Evolutionary conservation across 2,329 filamentous ascomycete species (phyloP).

Genomic region (Botryotinia narcissicola): DNA sequence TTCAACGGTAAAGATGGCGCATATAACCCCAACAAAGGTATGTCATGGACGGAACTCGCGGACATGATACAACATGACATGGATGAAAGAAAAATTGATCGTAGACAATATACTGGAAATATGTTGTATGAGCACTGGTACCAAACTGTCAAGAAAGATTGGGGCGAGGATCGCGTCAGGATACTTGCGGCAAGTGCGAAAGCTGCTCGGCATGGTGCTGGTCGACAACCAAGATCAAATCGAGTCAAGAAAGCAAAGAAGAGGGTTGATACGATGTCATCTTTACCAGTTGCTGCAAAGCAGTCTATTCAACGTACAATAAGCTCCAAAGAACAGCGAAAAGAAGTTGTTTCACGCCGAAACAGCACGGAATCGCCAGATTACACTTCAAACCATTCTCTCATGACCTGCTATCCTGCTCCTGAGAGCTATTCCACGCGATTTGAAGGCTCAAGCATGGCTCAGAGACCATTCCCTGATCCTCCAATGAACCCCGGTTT

Average conservation of each 20-base stretch:
- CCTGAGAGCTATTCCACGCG: background rate
- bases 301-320: background rate
- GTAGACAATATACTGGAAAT: constrained; percentile 13
- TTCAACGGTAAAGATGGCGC: constrained; percentile 11
- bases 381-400: background rate
- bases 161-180: background rate
- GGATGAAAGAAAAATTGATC: background rate
- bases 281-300: accelerated
- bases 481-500: background rate
- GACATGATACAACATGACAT: constrained; percentile 21
- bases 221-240: background rate
- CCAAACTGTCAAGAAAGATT: constrained; percentile 19
- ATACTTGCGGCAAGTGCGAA: background rate
- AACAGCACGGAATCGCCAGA: background rate
- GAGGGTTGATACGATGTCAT: too few species aligned
- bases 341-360: background rate
- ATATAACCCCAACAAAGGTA: background rate
- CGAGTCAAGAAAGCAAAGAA: background rate
- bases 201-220: background rate
- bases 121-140: constrained; percentile 25
- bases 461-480: background rate
- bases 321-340: background rate
- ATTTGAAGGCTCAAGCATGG: background rate
- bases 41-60: constrained; percentile 14
- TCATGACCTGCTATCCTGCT: background rate